A percentile compares a stretch with the other conserved stretches of the same genome.
Conservation (phyloP, 495 filamentous ascomycete species). For the Physcia stellaris region DNA sequence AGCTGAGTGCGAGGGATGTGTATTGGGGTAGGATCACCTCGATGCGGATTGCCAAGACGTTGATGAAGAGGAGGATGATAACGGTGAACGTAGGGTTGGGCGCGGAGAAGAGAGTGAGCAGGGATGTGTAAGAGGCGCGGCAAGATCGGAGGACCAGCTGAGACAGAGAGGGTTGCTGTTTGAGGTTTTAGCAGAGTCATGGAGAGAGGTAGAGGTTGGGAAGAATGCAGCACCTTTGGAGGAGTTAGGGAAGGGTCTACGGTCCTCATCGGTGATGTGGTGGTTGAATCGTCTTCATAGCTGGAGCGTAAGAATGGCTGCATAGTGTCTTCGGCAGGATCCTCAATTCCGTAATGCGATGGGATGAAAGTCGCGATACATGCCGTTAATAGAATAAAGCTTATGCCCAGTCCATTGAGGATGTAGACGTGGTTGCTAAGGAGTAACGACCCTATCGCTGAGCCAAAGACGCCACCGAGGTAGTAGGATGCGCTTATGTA, state of each 20-base stretch:
- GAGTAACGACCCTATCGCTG: conserved; percentile 8
- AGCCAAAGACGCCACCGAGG: conserved; percentile 9
- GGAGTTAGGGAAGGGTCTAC: no score
- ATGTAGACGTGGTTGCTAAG: conserved; percentile 12
- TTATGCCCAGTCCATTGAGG: conserved; percentile 6
- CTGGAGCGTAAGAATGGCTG: background rate
- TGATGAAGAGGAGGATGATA: conserved; percentile 6
- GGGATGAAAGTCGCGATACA: conserved; percentile 2
- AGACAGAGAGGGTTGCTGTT: background rate
- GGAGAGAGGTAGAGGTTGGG: background rate
- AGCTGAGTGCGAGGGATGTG: conserved; percentile 8
- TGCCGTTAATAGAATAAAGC: conserved; percentile 4
- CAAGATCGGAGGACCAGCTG: conserved; percentile 2
- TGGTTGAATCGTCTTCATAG: background rate
- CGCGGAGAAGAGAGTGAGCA: conserved; percentile 1
- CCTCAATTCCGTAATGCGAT: background rate
- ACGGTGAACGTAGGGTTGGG: conserved; percentile 9
- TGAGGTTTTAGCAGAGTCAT: background rate
- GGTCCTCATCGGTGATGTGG: no score
- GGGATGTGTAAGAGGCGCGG: conserved; percentile 2
- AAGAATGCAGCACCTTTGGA: no score
- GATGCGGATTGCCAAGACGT: conserved; percentile 3
- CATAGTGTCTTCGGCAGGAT: background rate
- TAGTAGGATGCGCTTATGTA: conserved; percentile 10
- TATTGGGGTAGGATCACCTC: conserved; percentile 11